Base-by-base conservation (phyloP, 2,329 filamentous ascomycete species). In the Tetracladium maxilliforme region DNA sequence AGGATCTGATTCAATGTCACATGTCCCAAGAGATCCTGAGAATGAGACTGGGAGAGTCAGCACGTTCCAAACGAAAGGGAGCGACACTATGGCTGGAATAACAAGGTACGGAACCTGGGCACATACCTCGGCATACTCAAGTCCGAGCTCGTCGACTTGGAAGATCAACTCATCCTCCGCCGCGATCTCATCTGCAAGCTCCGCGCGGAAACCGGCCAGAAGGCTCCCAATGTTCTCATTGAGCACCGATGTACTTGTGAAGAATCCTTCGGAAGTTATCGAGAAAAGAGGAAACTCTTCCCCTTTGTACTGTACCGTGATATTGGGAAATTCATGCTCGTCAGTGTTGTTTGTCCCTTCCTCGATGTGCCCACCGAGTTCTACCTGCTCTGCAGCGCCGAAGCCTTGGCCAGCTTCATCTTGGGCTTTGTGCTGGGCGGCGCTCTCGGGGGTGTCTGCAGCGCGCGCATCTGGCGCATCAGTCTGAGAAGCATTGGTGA, bases 211-310 rank as follows among this genome's bases (percentile, higher is more conserved):
- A 32, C 60, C 58, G 35, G 50, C 46, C 30, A 79, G 60, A n/a
- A 79, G 50, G 26, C 61, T 54, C 26, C 49, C 49, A 15, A 78
- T 46, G 24, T 53, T 54, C 23, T 60, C 52, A 33, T 59, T 55
- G n/a, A 58, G 58, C 20, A 74, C 43, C 16, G 52, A 52, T 32
- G 61, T 54, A 36, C 75, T 61, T 33, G 62, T 54, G 13, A 75
- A 49, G 21, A 75, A 64, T n/a, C n/a, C n/a, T n/a, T n/a, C n/a
- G n/a, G 32, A 58, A 71, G 2, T 56, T 58, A 33, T 65, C 56
- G 66, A 64, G 37, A 75, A 74, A 6, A 75, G 44, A 10, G 59
- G 64, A 32, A 71, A 67, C 27, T 67, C 59, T 24, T 51, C 52
- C 10, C 57, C 59, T 31, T 61, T 54, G 38, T 70, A 74, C n/a